Evolutionary conservation across 2,329 filamentous ascomycete genomes (phyloP).

Genomic region (Lithohypha guttulata): DNA sequence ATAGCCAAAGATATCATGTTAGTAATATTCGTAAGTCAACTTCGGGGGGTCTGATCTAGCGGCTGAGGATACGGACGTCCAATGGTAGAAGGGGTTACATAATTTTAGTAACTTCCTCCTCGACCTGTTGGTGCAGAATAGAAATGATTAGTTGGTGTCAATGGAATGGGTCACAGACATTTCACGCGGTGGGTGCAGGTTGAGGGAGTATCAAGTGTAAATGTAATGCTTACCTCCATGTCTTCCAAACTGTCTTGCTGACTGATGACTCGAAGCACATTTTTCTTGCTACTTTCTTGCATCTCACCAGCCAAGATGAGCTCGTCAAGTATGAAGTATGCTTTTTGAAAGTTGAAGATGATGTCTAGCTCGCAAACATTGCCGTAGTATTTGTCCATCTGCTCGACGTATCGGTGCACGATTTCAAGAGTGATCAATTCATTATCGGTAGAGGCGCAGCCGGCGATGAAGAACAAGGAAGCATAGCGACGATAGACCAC

Average conservation of each 20-base stretch:
- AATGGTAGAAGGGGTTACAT: slow-evolving; percentile 51
- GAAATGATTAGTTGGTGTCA: slow-evolving; percentile 1
- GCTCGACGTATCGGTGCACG: slow-evolving; percentile 97
- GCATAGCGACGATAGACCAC: slow-evolving; percentile 98
- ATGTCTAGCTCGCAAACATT: slow-evolving; percentile 99
- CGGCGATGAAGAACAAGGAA: slow-evolving; percentile 97
- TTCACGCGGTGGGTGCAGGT: neutral
- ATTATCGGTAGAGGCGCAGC: slow-evolving; percentile 93
- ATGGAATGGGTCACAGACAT: neutral
- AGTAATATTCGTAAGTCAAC: slow-evolving; percentile 1
- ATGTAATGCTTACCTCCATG: slow-evolving; percentile 73
- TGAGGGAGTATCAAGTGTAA: neutral
- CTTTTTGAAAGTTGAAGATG: slow-evolving; percentile 99
- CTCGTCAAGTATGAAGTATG: slow-evolving; percentile 98
- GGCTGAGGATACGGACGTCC: no score
- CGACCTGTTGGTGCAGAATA: slow-evolving; percentile 50
- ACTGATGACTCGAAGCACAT: slow-evolving; percentile 86
- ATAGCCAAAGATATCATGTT: neutral
- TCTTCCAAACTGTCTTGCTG: slow-evolving; percentile 97
- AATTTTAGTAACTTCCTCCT: slow-evolving; percentile 83
- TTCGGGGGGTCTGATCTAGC: no score
- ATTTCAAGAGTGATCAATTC: slow-evolving; percentile 97
- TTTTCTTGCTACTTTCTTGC: slow-evolving; percentile 99
- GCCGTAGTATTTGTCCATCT: slow-evolving; percentile 99
- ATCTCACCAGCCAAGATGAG: slow-evolving; percentile 89